These are phyloP conservation scores for Aspergillus luchuensis DNA, from an alignment of 2,329 filamentous ascomycete genomes.

Conservation along the genomic window DNA sequence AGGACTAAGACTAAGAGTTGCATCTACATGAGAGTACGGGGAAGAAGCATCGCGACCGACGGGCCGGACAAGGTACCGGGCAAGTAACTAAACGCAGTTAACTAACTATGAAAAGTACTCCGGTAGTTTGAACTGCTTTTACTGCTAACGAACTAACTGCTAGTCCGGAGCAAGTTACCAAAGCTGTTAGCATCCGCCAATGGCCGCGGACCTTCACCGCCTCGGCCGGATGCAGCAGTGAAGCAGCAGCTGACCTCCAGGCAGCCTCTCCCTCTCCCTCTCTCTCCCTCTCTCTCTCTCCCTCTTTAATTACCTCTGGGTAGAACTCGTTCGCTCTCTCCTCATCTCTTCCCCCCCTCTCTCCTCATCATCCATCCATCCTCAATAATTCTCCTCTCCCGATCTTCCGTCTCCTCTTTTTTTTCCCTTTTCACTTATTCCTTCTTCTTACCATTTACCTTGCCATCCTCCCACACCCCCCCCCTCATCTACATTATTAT, in stretches of 20 bases:
- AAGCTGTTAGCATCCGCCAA: conserved; percentile 1
- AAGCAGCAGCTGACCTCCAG: conserved; percentile 18
- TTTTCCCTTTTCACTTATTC: conserved; percentile 4
- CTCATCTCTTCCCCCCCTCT: conserved; percentile 23
- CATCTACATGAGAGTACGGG: background rate
- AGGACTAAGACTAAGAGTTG: too few relatives aligned
- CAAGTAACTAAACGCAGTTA: background rate
- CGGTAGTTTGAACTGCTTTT: too few relatives aligned
- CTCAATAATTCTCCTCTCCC: conserved; percentile 14
- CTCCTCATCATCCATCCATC: conserved; percentile 11
- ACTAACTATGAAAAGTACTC: too few relatives aligned
- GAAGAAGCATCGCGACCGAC: background rate
- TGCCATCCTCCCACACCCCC: conserved; percentile 1
- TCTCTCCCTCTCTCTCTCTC: conserved; percentile 17
- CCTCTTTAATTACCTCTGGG: background rate
- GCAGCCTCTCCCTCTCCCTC: conserved; percentile 13
- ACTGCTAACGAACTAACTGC: too few relatives aligned
- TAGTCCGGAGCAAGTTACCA: too few relatives aligned
- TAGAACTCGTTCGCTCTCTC: conserved; percentile 13
- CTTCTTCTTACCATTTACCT: too few relatives aligned
- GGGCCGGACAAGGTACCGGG: background rate
- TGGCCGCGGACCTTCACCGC: conserved; percentile 27
- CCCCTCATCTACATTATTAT: conserved; percentile 9
- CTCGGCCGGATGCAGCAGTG: conserved; percentile 23
- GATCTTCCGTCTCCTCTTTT: conserved; percentile 4